Percentiles rank a stretch among this genome's conserved stretches.
Evolutionary conservation across 164 flowering plant genomes (phyloP).

Genomic region (Aristolochia contorta): DNA sequence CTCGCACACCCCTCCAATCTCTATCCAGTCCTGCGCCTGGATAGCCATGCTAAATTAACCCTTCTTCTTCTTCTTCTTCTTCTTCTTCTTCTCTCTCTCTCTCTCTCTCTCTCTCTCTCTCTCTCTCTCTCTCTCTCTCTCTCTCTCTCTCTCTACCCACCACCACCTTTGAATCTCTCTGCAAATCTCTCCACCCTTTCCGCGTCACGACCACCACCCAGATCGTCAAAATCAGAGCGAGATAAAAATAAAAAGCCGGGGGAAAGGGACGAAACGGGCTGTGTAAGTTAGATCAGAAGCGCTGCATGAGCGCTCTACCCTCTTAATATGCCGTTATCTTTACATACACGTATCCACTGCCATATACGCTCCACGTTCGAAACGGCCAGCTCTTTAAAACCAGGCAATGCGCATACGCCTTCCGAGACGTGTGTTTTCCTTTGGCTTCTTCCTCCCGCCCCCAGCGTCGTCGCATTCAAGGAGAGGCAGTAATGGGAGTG

Average conservation of each 20-base stretch:
- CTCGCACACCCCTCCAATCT: constrained; percentile 3
- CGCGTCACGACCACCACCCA: neutral
- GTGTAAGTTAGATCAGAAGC: constrained; percentile 3
- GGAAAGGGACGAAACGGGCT: neutral
- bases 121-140: neutral
- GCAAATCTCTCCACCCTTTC: too few species aligned
- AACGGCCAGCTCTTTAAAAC: neutral
- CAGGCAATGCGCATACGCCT: too few species aligned
- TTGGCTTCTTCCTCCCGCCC: neutral
- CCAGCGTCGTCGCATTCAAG: constrained; percentile 5
- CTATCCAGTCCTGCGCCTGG: constrained; percentile 36
- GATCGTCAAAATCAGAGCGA: neutral
- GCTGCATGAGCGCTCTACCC: neutral
- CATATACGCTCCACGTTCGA: neutral
- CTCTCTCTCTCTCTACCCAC: neutral
- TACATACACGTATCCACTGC: neutral
- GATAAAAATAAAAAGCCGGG: neutral
- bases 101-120: neutral
- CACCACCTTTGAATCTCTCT: too few species aligned
- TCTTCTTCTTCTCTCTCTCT: neutral
- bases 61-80: too few species aligned
- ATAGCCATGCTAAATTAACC: constrained; percentile 33
- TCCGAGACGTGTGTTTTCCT: neutral
- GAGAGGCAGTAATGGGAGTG: constrained; percentile 10
- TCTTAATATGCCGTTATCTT: neutral